Evolutionary conservation across 2,329 filamentous ascomycete genomes (phyloP).

Genomic region (Cercospora sesami): DNA sequence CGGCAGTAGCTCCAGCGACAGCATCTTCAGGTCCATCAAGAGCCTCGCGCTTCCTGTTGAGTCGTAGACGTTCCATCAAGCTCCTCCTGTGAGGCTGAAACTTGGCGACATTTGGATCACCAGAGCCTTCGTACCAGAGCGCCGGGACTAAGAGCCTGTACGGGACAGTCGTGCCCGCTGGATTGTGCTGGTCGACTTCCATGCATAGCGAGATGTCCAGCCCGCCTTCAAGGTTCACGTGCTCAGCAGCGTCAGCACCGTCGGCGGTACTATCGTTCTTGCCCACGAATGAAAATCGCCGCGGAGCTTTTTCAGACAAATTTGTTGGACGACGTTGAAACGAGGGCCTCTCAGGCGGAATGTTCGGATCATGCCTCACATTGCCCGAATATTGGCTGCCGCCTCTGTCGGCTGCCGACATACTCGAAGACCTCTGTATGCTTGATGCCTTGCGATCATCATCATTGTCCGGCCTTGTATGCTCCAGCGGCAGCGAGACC

Average conservation of each 20-base stretch:
- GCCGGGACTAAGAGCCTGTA: slow-evolving; percentile 85
- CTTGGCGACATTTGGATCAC: slow-evolving; percentile 33
- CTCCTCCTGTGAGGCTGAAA: slow-evolving; percentile 26
- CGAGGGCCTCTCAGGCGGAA: slow-evolving; percentile 35
- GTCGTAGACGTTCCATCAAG: slow-evolving; percentile 27
- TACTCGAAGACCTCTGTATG: slow-evolving; percentile 31
- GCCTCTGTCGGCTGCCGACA: slow-evolving; percentile 18
- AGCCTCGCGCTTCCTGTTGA: slow-evolving; percentile 23
- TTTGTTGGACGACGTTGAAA: slow-evolving; percentile 50
- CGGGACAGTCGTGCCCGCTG: slow-evolving; percentile 80
- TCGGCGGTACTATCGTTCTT: slow-evolving; percentile 59
- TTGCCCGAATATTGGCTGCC: slow-evolving; percentile 16
- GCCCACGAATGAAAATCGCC: slow-evolving; percentile 33
- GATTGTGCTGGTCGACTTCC: slow-evolving; percentile 82
- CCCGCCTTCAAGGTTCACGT: slow-evolving; percentile 75
- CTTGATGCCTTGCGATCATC: slow-evolving; percentile 11
- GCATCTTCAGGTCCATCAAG: slow-evolving; percentile 10
- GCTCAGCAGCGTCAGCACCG: slow-evolving; percentile 52
- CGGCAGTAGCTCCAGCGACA: background rate
- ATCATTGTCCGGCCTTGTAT: slow-evolving; percentile 26
- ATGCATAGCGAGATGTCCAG: slow-evolving; percentile 87
- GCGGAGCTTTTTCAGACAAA: slow-evolving; percentile 44
- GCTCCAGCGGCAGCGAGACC: slow-evolving; percentile 23
- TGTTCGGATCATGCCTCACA: slow-evolving; percentile 6
- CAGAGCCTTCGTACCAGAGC: slow-evolving; percentile 53